Conservation (phyloP, 768 basidiomycete species). For the Coprinopsis marcescibilis region DNA sequence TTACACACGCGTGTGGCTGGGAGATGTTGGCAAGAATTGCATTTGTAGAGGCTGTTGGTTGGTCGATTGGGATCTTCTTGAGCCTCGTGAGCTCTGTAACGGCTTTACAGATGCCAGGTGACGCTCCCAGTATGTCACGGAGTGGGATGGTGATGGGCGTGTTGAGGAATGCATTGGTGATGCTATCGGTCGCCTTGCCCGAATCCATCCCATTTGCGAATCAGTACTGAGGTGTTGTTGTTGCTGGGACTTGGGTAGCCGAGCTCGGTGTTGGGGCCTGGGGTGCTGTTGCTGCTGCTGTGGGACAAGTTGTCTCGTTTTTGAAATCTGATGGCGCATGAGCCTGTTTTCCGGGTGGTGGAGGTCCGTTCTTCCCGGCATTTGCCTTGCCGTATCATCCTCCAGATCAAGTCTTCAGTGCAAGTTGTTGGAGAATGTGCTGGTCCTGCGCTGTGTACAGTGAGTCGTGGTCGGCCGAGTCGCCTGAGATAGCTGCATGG, state of each 20-base stretch:
- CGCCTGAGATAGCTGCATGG: not conserved
- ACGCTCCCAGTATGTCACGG: constrained; percentile 12
- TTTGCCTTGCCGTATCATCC: not conserved
- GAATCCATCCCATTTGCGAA: constrained; percentile 14
- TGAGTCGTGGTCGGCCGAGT: not conserved
- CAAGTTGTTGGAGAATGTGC: not conserved
- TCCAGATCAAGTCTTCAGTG: not conserved
- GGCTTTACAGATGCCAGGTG: constrained; percentile 14
- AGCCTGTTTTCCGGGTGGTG: too few species aligned
- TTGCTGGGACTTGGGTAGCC: not conserved
- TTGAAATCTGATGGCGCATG: too few species aligned
- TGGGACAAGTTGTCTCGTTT: not conserved
- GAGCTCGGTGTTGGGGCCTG: constrained; percentile 2
- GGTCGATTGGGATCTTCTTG: constrained; percentile 1
- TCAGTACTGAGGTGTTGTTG: constrained; percentile 8
- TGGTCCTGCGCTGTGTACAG: not conserved
- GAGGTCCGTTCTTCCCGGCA: not conserved
- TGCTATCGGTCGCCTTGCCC: not conserved
- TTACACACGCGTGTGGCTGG: not conserved
- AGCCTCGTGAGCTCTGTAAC: constrained; percentile 13
- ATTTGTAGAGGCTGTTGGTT: too few species aligned
- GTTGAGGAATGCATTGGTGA: constrained; percentile 11
- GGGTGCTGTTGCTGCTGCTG: constrained; percentile 1
- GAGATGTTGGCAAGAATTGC: not conserved
- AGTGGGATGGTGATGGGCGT: constrained; percentile 12